phyloP scores from a whole-genome alignment of 2,329 filamentous ascomycete species.

The Trichoderma koningiopsis region DNA sequence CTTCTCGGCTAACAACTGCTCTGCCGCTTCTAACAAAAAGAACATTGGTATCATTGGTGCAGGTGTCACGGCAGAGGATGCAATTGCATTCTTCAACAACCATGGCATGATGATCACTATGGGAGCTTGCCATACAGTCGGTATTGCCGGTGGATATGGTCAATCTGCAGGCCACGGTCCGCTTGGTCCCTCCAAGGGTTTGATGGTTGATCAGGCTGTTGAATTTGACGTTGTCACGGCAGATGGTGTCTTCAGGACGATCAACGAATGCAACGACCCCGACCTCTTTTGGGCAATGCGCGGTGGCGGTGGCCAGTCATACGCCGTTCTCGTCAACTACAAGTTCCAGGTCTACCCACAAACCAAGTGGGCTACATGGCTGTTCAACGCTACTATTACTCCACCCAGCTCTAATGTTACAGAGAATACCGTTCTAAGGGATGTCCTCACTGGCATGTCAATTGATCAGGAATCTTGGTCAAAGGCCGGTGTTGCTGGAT shows the following conservation, averaged over 20 bases:
- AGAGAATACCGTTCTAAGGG: slow-evolving; percentile 50
- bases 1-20: slow-evolving; percentile 36
- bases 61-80: slow-evolving; percentile 54
- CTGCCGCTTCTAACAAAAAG: background rate
- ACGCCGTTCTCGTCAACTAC: slow-evolving; percentile 51
- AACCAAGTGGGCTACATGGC: slow-evolving; percentile 53
- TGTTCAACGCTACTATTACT: slow-evolving; percentile 50
- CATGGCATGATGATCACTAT: slow-evolving; percentile 53
- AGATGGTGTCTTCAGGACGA: slow-evolving; percentile 47
- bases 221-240: slow-evolving; percentile 55
- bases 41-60: slow-evolving; percentile 41
- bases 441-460: slow-evolving; percentile 39
- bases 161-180: slow-evolving; percentile 62
- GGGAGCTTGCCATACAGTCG: slow-evolving; percentile 59
- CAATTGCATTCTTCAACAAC: slow-evolving; percentile 46
- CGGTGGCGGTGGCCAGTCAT: slow-evolving; percentile 52
- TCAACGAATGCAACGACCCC: slow-evolving; percentile 46
- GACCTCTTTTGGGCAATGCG: slow-evolving; percentile 63
- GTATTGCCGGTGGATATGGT: slow-evolving; percentile 60
- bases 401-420: slow-evolving; percentile 41
- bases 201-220: slow-evolving; percentile 62
- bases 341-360: slow-evolving; percentile 47
- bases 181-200: slow-evolving; percentile 55
- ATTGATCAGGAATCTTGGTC: background rate
- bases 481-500: slow-evolving; percentile 5